Evolutionary conservation across 805 yeast genomes (phyloP), one percentile per base, ranked within the genome.

Genomic region (Lachancea mirantina): DNA sequence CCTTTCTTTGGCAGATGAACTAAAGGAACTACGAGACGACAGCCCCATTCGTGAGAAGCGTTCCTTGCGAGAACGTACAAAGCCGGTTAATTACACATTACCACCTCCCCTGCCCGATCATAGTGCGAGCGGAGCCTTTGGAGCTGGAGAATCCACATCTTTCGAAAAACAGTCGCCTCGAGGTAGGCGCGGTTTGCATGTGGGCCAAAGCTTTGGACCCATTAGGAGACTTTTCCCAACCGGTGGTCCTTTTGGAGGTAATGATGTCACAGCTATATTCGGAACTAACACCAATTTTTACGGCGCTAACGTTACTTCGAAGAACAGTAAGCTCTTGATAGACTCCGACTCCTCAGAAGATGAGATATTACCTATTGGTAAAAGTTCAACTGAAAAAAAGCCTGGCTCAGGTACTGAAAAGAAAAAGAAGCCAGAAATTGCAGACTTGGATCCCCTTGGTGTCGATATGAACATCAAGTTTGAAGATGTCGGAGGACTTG

Each of bases 221-320:
- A 54, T 81, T 24, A 70, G 87, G 49, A 70, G 95, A 24, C 61
- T 92, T 23, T 88, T 83, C 50, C 94, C 96, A 5, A 89, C 96
- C 0, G 85, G 87, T 10, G 98, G 98, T 0, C 98, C 98, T 2
- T 89, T 89, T 65, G 98, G 98, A 18, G 98, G 98, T 14, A 79
- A 89, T 40, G 96, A 89, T 52, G 94, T 85, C 1, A 71, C 78
- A 6, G 80, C 96, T 0, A 62, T 89, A 19, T 85, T 87, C 57
- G 88, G 92, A 5, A 70, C 72, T 28, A 74, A 75, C 15, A 76
- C 84, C 4, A 56, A 59, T 20, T 50, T 52, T 23, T 55, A 54
- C 31, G 48, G 46, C 15, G 47, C 50, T 15, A 55, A 55, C 41
- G 52, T 52, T 28, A 54, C 43, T 13, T 42, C 45, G 26, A 45